Conservation (phyloP, 1,284 basidiomycete species). For the Omphalotus olearius region DNA sequence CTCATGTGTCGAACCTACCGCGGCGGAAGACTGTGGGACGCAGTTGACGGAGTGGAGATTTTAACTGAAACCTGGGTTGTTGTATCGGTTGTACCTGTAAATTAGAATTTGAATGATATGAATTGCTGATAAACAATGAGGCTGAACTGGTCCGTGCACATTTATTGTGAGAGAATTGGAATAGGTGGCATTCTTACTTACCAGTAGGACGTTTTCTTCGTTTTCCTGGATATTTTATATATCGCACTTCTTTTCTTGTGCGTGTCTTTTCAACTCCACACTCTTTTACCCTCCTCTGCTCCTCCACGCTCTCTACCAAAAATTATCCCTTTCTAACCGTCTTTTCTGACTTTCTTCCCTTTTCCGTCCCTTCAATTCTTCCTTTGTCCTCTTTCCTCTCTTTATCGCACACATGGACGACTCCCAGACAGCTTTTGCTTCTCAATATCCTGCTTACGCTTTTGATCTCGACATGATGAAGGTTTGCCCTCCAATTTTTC, state of each 20-base stretch:
- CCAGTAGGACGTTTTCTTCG: conserved; percentile 15
- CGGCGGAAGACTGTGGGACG: conserved; percentile 4
- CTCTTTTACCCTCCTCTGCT: conserved; percentile 31
- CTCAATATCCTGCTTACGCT: conserved; percentile 58
- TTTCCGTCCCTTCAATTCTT: conserved; percentile 29
- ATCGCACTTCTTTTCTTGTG: conserved; percentile 44
- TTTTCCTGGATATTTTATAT: conserved; percentile 17
- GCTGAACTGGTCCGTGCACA: conserved; percentile 1
- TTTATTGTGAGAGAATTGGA: conserved; percentile 1
- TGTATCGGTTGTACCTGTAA: too few species aligned
- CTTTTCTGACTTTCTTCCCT: conserved; percentile 29
- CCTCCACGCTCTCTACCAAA: conserved; percentile 16
- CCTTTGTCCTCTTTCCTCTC: conserved; percentile 18
- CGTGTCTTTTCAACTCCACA: conserved; percentile 43
- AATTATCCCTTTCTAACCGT: conserved; percentile 31
- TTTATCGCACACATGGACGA: conserved; percentile 57
- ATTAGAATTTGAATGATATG: neutral
- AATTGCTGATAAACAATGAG: neutral
- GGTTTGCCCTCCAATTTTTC: conserved; percentile 35
- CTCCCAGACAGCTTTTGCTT: conserved; percentile 62
- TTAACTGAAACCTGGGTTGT: too few species aligned
- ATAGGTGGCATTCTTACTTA: conserved; percentile 9
- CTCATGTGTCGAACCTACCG: conserved; percentile 11
- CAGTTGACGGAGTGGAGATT: neutral
- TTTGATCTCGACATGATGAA: conserved; percentile 89